Evolutionary conservation across 495 filamentous ascomycete species (phyloP), one percentile per base, ranked within the genome.

Genomic region (Hyphodiscus hymeniophilus): DNA sequence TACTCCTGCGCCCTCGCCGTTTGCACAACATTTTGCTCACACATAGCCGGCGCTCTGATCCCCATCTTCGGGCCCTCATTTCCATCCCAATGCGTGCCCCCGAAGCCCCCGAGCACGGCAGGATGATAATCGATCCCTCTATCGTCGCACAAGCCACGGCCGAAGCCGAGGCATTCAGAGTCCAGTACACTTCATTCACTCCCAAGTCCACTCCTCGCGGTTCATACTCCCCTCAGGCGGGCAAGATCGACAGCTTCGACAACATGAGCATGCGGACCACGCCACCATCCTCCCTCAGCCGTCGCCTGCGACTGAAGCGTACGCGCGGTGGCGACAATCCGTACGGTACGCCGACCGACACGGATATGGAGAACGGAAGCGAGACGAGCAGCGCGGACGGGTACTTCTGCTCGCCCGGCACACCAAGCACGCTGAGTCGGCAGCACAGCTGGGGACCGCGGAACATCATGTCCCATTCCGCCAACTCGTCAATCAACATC

Each of bases 61-160:
- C 89, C 89, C 13, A 66, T 98, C 45, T 98, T 98, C 60, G 92
- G 92, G 0, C 70, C 73, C 6, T 74, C 80, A 45, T 97, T 98
- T 63, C 80, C 86, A 2, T 64, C 67, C 0, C 66, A 77, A 30
- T 98, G 92, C 59, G 64, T 83, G n/a, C 74, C 58, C 77, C 77
- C 2, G 64, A 73, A 13, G 62, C 76, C 6, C 68, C 72, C 1
- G 67, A 68, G 8, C 83, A 79, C 60, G 76, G 70, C 22, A 73
- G 73, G 26, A 89, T 88, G 81, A 60, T 76, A 13, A 90, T 97
- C 54, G 69, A 80, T 39, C 63, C 62, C 0, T 64, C 61, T 1
- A 81, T 89, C 42, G 68, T 91, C 2, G 51, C 50, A 1, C 60
- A 31, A 17, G 51, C 55, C 2, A 54, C 53, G 3, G 66, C 69